Conservation (phyloP, 331 rosid genomes). For the Pyrus hybrid region DNA sequence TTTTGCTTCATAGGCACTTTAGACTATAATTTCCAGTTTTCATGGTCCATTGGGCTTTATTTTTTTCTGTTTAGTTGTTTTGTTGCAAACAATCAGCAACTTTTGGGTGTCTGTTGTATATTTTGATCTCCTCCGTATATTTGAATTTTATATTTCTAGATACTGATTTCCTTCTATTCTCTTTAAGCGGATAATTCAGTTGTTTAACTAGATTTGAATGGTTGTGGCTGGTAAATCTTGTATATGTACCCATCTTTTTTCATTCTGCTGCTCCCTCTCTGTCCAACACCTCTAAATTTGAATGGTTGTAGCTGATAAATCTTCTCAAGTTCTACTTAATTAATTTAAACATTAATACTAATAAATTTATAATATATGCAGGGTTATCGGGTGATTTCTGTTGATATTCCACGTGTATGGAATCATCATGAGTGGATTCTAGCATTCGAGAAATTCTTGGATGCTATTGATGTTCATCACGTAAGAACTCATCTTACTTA, state of each 20-base stretch:
- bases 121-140: background rate
- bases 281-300: too few species aligned
- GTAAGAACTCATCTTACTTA: slow-evolving; percentile 34
- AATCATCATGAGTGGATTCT: slow-evolving; percentile 90
- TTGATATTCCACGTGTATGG: slow-evolving; percentile 98
- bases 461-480: slow-evolving; percentile 97
- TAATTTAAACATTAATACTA: background rate
- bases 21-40: background rate
- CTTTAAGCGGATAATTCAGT: background rate
- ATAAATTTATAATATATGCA: slow-evolving; percentile 12
- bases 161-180: background rate
- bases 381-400: slow-evolving; percentile 97
- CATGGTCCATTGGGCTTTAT: background rate
- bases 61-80: background rate
- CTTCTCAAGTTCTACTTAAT: background rate
- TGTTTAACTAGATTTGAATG: background rate
- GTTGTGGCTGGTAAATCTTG: too few species aligned
- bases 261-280: too few species aligned
- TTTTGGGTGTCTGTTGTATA: background rate
- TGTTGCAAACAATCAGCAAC: background rate
- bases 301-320: background rate
- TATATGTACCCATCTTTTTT: too few species aligned
- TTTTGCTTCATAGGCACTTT: background rate
- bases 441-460: slow-evolving; percentile 96
- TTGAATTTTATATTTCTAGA: background rate